These are phyloP conservation scores for Isatis lusitanica DNA, from an alignment of 441 rosid genomes.

Conservation along the genomic window DNA sequence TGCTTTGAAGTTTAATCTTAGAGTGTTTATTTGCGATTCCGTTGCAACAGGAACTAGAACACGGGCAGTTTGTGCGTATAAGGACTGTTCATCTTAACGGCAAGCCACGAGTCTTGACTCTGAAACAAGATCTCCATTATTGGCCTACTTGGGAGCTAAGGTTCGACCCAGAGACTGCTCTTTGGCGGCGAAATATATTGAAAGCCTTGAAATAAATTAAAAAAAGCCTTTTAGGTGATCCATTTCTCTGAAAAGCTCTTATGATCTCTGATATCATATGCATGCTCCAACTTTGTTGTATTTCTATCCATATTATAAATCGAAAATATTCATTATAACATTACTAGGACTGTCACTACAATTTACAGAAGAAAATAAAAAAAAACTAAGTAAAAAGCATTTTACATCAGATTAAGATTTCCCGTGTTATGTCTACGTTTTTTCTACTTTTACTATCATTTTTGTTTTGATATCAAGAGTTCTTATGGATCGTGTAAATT, in stretches of 20 bases:
- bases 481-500: not conserved
- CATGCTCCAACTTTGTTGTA: constrained; percentile 29
- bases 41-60: constrained; percentile 69
- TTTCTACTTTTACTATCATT: not conserved
- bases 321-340: constrained; percentile 5
- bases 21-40: not conserved
- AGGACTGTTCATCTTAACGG: constrained; percentile 84
- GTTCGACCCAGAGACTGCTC: constrained; percentile 74
- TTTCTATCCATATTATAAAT: not conserved
- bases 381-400: not conserved
- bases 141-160: constrained; percentile 98
- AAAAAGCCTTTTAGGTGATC: constrained; percentile 6
- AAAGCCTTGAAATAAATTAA: constrained; percentile 60
- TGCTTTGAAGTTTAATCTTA: not conserved
- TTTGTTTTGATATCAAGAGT: not conserved
- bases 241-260: not conserved
- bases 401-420: not conserved
- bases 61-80: constrained; percentile 84
- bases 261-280: not conserved
- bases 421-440: not conserved
- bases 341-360: not conserved
- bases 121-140: constrained; percentile 96
- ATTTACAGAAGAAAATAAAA: not conserved
- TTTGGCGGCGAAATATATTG: constrained; percentile 69
- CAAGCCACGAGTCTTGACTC: constrained; percentile 87